Base-by-base conservation (phyloP, 2,329 filamentous ascomycete species). In the Ophiocordyceps sinensis region DNA sequence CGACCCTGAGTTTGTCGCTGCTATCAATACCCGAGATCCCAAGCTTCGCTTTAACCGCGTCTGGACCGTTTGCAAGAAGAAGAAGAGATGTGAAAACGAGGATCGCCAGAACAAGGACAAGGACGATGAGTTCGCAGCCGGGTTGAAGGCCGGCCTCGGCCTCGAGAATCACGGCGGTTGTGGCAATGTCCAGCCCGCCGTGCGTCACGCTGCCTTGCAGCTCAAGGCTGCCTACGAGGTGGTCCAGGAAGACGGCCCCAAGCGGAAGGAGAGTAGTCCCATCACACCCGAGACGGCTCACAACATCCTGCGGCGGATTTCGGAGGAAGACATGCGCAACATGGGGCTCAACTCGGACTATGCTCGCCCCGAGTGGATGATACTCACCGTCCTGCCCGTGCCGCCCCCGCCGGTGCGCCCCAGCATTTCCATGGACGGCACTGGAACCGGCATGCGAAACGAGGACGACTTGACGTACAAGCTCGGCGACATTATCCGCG, bases 391-490 rank as follows among this genome's bases (percentile, higher is more conserved):
- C 39, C 73, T 99, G 37, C 88, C 91, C 5, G 93, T 98, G 0
- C 91, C 91, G 1, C 91, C 91, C 3, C 91, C 91, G 38, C 88
- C 91, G 3, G 93, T 99, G 31, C 83, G 91, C 41, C 91, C 91
- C 5, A 95, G 87, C 71, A 94, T 98, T 52, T 93, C 89, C 19
- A 89, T 96, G 67, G 93, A 96, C 56, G 88, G 91, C 40, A 94
- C 86, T 36, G 84, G 85, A 41, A 85, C 85, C 49, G 91, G 91
- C 47, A 80, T 89, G 70, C 83, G 91, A 47, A 91, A 91, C 58
- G 91, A 99, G 65, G 91, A 99, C 61, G 93, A 99, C 71, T 75
- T 99, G 73, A 99, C 91, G 0, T 98, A 95, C 75, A 99, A 99
- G 66, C 71, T 99, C 28, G 88, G 88, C 54, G 91, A 99, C 63